These are phyloP conservation scores for Hirschfeldia incana DNA, from an alignment of 345 rosid species.

Conservation along the genomic window DNA sequence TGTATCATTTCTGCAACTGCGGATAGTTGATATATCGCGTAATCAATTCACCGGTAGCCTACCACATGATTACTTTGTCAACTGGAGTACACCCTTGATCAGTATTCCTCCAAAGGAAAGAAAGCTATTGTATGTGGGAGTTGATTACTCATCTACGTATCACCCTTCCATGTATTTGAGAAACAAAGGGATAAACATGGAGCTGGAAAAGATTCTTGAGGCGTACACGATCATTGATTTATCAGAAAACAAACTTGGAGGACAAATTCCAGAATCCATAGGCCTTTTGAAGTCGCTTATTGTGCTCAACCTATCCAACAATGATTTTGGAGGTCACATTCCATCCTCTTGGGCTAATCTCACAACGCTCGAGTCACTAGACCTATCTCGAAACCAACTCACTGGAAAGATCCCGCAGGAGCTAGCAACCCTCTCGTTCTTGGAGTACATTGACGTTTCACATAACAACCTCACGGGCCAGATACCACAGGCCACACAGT, in stretches of 20 bases:
- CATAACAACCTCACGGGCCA: neutral
- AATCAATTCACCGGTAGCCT: neutral
- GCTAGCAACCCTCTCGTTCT: neutral
- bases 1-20: neutral
- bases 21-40: neutral
- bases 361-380: neutral
- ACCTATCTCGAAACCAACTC: neutral
- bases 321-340: neutral
- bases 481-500: neutral
- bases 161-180: neutral
- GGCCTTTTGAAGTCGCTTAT: neutral
- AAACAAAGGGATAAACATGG: neutral
- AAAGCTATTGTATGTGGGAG: too few relatives aligned
- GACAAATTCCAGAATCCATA: neutral
- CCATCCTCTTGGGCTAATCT: neutral
- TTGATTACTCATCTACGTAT: neutral
- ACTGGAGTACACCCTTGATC: neutral
- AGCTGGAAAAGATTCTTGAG: neutral
- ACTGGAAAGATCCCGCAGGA: neutral
- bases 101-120: neutral
- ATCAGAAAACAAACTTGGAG: neutral
- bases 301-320: neutral
- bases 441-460: neutral
- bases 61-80: neutral
- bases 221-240: neutral